Evolutionary conservation across 345 rosid genomes (phyloP).

Genomic region (Reutealis trisperma): DNA sequence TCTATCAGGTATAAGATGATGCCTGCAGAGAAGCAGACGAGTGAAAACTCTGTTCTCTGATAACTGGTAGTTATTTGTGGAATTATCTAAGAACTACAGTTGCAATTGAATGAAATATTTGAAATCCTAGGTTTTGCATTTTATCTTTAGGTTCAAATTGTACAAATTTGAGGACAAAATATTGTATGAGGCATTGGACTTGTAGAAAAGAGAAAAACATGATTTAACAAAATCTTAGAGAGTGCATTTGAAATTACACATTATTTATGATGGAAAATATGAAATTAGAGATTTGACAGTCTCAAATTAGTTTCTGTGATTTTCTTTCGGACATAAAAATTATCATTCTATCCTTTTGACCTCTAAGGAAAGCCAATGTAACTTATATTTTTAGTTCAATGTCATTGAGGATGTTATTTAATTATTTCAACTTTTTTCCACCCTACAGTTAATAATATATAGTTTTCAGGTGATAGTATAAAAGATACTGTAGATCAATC

Average conservation of each 20-base stretch:
- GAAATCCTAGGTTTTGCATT: neutral
- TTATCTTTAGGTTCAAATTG: neutral
- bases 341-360: neutral
- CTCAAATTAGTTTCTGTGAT: neutral
- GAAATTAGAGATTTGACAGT: neutral
- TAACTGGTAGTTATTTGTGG: neutral
- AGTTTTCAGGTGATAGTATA: conserved; percentile 39
- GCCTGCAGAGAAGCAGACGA: neutral
- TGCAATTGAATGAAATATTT: neutral
- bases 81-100: neutral
- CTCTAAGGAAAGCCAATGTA: neutral
- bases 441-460: neutral
- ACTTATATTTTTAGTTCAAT: neutral
- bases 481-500: conserved; percentile 26
- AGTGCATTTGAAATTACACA: neutral
- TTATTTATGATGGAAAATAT: neutral
- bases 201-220: neutral
- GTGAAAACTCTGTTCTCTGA: neutral
- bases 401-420: neutral
- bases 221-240: neutral
- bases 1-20: neutral
- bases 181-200: neutral
- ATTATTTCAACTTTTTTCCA: neutral
- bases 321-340: neutral
- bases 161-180: no score